Conservation (phyloP, 768 basidiomycete species). For the Leccinum barrowsii region DNA sequence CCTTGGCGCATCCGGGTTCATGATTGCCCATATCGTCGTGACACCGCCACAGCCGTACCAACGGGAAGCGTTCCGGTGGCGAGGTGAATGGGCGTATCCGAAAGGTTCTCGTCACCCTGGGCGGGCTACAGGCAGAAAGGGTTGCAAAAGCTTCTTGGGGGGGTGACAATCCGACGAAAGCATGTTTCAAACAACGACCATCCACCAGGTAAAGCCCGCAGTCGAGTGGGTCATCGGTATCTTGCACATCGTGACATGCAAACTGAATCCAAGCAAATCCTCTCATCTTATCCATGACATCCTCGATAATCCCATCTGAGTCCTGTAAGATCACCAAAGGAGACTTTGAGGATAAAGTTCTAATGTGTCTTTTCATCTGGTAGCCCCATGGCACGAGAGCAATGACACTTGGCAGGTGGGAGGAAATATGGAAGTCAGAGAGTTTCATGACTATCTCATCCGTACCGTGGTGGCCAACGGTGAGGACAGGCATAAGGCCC, state of each 20-base stretch:
- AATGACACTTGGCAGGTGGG: background rate
- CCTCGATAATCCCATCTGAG: background rate
- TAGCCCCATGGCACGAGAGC: background rate
- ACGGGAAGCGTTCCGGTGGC: background rate
- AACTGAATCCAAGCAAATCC: slow-evolving; percentile 22
- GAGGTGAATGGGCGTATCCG: background rate
- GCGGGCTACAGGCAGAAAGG: background rate
- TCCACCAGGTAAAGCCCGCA: slow-evolving; percentile 15
- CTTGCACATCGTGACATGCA: slow-evolving; percentile 30
- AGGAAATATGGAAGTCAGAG: background rate
- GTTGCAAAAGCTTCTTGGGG: slow-evolving; percentile 28
- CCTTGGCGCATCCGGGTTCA: background rate
- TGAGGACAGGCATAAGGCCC: background rate
- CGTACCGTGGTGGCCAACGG: background rate
- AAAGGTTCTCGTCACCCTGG: background rate
- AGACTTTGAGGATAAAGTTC: background rate
- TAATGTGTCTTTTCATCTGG: background rate
- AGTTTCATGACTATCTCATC: background rate
- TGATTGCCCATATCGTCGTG: background rate
- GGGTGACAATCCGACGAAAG: background rate
- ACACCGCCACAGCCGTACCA: background rate
- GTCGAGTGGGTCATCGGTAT: slow-evolving; percentile 15
- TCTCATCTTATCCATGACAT: background rate
- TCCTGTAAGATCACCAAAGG: background rate
- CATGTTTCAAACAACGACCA: background rate